phyloP scores from a whole-genome alignment of 176 grass and related monocot species.

The Saccharum officinarum region DNA sequence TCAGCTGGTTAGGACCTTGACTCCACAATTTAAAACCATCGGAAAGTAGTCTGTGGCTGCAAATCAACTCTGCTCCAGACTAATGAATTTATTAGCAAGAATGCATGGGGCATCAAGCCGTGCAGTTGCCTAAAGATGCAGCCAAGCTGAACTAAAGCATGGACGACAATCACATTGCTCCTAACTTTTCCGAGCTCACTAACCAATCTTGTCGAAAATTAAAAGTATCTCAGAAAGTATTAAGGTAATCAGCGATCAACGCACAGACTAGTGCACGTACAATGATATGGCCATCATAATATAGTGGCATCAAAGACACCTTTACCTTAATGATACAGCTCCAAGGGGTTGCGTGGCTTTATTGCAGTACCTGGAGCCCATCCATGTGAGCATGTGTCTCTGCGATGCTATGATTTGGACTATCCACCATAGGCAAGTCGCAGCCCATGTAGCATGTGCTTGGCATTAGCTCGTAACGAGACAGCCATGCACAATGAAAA shows the following conservation, averaged over 20 bases:
- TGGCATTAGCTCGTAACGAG: conserved; percentile 40
- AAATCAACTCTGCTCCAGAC: not conserved
- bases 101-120: conserved; percentile 19
- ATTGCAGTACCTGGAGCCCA: conserved; percentile 50
- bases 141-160: conserved; percentile 17
- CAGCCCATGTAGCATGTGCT: conserved; percentile 41
- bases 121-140: not conserved
- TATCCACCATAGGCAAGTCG: conserved; percentile 35
- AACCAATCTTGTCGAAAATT: conserved; percentile 6
- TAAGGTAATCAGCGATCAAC: conserved; percentile 29
- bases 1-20: not conserved
- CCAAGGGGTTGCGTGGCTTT: conserved; percentile 18
- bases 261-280: not conserved
- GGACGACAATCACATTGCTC: not conserved
- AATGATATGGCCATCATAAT: conserved; percentile 21
- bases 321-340: conserved; percentile 35
- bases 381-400: conserved; percentile 49
- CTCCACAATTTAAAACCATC: not conserved
- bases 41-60: not conserved
- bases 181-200: not conserved
- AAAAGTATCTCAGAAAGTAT: conserved; percentile 23
- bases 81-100: conserved; percentile 19
- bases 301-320: not conserved
- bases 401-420: conserved; percentile 34
- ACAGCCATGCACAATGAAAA: conserved; percentile 4